Conservation (phyloP, 495 filamentous ascomycete species). For the Pyrenula aspistea region DNA sequence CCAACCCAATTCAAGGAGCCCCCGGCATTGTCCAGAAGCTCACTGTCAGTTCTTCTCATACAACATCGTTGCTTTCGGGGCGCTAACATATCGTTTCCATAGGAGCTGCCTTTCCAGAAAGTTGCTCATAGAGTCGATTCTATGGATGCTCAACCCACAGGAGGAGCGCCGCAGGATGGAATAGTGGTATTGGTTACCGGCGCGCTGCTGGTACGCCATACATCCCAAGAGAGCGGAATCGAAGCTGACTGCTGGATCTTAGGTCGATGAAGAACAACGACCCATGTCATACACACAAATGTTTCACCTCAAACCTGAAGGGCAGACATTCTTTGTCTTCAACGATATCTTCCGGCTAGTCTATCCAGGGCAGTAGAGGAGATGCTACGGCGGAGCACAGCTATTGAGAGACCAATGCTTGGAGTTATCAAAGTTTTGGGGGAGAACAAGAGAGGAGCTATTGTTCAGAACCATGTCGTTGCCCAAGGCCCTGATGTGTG, state of each 20-base stretch:
- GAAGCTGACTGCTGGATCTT: conserved; percentile 2
- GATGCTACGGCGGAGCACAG: too few species aligned
- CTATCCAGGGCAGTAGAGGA: conserved; percentile 26
- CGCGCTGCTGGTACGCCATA: conserved; percentile 55
- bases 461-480: too few species aligned
- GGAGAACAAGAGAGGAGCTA: too few species aligned
- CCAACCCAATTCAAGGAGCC: conserved; percentile 41
- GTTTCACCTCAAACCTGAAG: conserved; percentile 69
- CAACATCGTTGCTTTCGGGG: neutral
- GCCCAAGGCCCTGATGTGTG: too few species aligned
- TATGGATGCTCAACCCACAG: conserved; percentile 63
- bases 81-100: neutral
- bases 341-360: conserved; percentile 89
- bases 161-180: conserved; percentile 31
- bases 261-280: conserved; percentile 72
- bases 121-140: conserved; percentile 58
- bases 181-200: conserved; percentile 83
- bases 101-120: conserved; percentile 71
- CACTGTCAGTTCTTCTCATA: conserved; percentile 33
- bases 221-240: neutral
- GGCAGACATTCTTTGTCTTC: conserved; percentile 63
- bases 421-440: too few species aligned
- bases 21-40: conserved; percentile 64
- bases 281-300: conserved; percentile 78
- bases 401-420: too few species aligned